Conservation (phyloP, 1,284 basidiomycete genomes). For the Tausonia pullulans region DNA sequence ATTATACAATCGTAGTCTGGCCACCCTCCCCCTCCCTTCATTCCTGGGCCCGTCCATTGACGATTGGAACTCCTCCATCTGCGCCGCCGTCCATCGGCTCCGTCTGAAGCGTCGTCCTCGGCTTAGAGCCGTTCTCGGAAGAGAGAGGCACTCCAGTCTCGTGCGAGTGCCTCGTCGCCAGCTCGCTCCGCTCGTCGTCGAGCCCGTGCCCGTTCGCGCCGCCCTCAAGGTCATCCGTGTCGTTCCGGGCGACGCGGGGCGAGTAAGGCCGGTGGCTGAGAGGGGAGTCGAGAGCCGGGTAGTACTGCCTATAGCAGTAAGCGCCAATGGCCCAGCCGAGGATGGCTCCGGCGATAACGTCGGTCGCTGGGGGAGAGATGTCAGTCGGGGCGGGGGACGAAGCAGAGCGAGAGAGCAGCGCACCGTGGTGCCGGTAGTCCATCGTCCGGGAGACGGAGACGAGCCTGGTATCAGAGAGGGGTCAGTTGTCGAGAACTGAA, state of each 20-base stretch:
- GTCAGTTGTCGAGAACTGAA: neutral
- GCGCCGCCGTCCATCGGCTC: too few species aligned
- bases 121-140: too few species aligned
- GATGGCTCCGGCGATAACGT: constrained; percentile 10
- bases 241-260: constrained; percentile 1
- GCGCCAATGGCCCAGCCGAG: constrained; percentile 10
- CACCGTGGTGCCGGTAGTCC: constrained; percentile 24
- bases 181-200: neutral
- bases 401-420: too few species aligned
- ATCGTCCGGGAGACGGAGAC: constrained; percentile 80
- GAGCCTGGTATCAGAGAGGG: constrained; percentile 41
- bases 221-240: neutral
- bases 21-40: too few species aligned
- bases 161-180: too few species aligned
- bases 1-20: too few species aligned
- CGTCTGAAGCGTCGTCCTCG: too few species aligned
- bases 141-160: too few species aligned
- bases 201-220: neutral
- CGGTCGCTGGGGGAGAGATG: neutral
- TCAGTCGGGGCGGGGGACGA: too few species aligned
- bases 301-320: constrained; percentile 13
- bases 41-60: too few species aligned
- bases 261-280: constrained; percentile 8
- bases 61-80: too few species aligned
- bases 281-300: constrained; percentile 1